A percentile compares a stretch with the other conserved stretches of the same genome.
Conservation (phyloP, 768 basidiomycete species). For the Termitomyces sp. region DNA sequence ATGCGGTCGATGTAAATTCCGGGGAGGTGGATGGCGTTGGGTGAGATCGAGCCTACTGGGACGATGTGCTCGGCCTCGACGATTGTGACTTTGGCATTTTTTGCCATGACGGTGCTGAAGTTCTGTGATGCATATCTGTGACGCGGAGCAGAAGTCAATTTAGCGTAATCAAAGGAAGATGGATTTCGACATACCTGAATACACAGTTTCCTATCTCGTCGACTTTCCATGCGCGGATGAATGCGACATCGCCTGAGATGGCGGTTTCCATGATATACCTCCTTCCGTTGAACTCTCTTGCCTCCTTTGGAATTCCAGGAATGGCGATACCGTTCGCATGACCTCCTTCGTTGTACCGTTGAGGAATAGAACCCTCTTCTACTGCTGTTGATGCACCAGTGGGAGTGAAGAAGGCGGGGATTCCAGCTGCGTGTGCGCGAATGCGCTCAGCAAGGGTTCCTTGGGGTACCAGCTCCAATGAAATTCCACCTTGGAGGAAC, state of each 20-base stretch:
- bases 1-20: slow-evolving; percentile 90
- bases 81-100: slow-evolving; percentile 85
- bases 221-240: slow-evolving; percentile 88
- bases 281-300: slow-evolving; percentile 73
- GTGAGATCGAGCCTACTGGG: slow-evolving; percentile 75
- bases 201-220: slow-evolving; percentile 90
- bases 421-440: slow-evolving; percentile 86
- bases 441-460: slow-evolving; percentile 87
- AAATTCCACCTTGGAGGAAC: slow-evolving; percentile 79
- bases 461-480: slow-evolving; percentile 87
- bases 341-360: slow-evolving; percentile 78
- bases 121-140: slow-evolving; percentile 82
- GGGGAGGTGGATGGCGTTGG: slow-evolving; percentile 78
- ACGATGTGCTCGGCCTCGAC: slow-evolving; percentile 94
- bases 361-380: slow-evolving; percentile 75
- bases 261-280: slow-evolving; percentile 80
- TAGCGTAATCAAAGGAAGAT: background rate
- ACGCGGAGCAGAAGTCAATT: background rate
- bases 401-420: slow-evolving; percentile 92
- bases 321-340: slow-evolving; percentile 65
- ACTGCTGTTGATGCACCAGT: slow-evolving; percentile 86
- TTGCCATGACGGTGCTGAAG: slow-evolving; percentile 84
- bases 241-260: slow-evolving; percentile 77
- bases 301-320: slow-evolving; percentile 74
- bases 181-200: slow-evolving; percentile 57